A percentile compares a stretch with the other conserved stretches of the same genome.
Conservation (phyloP, 768 basidiomycete species). For the Suillus placidus region DNA sequence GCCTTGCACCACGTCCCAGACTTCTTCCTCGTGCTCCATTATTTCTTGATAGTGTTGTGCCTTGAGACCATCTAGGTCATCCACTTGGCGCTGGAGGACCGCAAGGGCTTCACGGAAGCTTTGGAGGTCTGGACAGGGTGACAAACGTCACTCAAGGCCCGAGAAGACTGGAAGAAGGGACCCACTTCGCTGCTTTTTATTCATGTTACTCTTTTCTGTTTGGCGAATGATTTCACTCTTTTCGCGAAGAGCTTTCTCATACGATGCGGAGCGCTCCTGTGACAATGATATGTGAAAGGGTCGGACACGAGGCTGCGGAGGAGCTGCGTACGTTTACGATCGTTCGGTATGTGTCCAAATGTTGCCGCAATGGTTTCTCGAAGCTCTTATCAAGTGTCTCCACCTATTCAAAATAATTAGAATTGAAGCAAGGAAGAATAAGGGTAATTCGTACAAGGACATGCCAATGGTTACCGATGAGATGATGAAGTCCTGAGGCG, state of each 20-base stretch:
- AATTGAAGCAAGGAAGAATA: slow-evolving; percentile 12
- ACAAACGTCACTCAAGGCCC: slow-evolving; percentile 11
- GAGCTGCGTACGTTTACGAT: slow-evolving; percentile 61
- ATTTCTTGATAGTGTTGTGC: slow-evolving; percentile 85
- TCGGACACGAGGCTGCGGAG: slow-evolving; percentile 7
- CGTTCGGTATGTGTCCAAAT: slow-evolving; percentile 76
- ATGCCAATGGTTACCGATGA: slow-evolving; percentile 92
- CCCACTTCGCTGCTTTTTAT: slow-evolving; percentile 83
- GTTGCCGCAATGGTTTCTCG: slow-evolving; percentile 86
- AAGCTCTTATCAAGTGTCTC: slow-evolving; percentile 86
- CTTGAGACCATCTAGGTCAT: slow-evolving; percentile 88
- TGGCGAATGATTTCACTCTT: slow-evolving; percentile 84
- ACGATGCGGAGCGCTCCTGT: slow-evolving; percentile 82
- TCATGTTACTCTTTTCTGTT: slow-evolving; percentile 85
- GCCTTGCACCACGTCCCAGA: slow-evolving; percentile 90
- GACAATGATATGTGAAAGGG: slow-evolving; percentile 12
- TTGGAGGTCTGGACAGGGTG: slow-evolving; percentile 68
- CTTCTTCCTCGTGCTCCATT: slow-evolving; percentile 89
- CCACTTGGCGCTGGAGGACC: slow-evolving; percentile 85
- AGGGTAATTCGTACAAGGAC: slow-evolving; percentile 63
- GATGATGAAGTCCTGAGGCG: slow-evolving; percentile 85
- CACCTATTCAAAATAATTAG: slow-evolving; percentile 49
- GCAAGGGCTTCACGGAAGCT: slow-evolving; percentile 83
- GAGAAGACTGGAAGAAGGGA: slow-evolving; percentile 18
- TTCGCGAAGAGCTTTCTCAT: slow-evolving; percentile 80